Percentiles rank a stretch among this genome's conserved stretches.
Evolutionary conservation across 1,284 basidiomycete genomes (phyloP).

Genomic region (Thelephora terrestris): DNA sequence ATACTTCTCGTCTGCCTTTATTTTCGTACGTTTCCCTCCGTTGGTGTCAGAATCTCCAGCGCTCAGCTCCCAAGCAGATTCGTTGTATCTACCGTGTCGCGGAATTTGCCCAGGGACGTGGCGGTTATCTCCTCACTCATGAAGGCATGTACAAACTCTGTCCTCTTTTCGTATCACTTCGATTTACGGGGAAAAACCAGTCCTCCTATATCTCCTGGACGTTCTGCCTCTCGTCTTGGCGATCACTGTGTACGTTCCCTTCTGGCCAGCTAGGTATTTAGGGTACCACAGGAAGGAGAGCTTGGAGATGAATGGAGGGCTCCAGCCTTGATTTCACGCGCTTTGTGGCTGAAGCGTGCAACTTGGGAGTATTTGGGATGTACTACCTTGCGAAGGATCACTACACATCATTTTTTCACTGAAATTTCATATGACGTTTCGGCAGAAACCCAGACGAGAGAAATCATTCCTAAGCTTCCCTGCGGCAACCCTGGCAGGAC

Average conservation of each 20-base stretch:
- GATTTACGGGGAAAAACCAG: conserved; percentile 24
- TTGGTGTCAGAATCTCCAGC: neutral
- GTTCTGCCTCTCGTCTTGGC: conserved; percentile 57
- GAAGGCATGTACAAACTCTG: conserved; percentile 6
- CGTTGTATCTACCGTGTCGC: conserved; percentile 60
- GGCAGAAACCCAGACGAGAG: no score
- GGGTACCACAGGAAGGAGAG: neutral
- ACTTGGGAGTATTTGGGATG: no score
- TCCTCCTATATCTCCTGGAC: conserved; percentile 59
- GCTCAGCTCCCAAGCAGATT: conserved; percentile 30
- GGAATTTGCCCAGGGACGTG: conserved; percentile 57
- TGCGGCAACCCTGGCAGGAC: no score
- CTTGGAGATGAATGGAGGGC: no score
- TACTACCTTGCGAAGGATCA: no score
- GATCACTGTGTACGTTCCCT: conserved; percentile 41
- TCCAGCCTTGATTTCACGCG: no score
- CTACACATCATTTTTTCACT: no score
- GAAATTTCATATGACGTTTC: no score
- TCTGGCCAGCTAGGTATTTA: conserved; percentile 56
- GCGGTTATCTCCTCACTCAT: conserved; percentile 48
- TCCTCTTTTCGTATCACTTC: neutral
- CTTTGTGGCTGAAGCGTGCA: no score
- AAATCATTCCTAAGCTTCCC: no score
- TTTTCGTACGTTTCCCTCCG: conserved; percentile 35
- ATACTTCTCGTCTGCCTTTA: conserved; percentile 52